Base-by-base conservation (phyloP, 208 protist species). In the Naegleria fowleri region DNA sequence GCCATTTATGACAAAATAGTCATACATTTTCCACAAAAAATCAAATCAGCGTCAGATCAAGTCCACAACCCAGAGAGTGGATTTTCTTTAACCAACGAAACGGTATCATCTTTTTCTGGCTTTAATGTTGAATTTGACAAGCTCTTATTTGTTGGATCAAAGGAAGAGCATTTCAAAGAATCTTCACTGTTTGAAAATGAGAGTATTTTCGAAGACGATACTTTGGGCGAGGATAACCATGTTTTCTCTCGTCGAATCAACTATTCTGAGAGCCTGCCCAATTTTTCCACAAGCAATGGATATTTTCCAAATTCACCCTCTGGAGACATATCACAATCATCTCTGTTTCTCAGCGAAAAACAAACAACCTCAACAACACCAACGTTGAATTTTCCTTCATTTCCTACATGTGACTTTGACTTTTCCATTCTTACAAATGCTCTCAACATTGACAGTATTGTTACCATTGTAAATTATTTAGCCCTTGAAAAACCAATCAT, bases 91-190 rank as follows among this genome's bases (percentile, higher is more conserved):
- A 36, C 9, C 0, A 79, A 79, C n/a, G 67, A 79, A 79, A 0
- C 19, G 55, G 5, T 7, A 48, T 48, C 43, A 48, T 48, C 43
- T 7, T 48, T 48, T 48, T 16, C 13, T n/a, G 25, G 16, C 16
- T n/a, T n/a, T 75, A 79, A 79, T 36, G 67, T 79, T 25, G 67
- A 79, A 36, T 79, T 79, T 79, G 67, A 79, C 29, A 79, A 79
- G 29, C 19, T 36, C 6, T 33, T 79, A 25, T 79, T 79, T 79
- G 9, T 79, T 25, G 67, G 67, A 25, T 13, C 16, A 36, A 36
- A 29, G 9, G 67, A 79, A 36, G 67, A 79, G 9, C 67, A 79
- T 1, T 79, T 79, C 25, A 79, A 79, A 79, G 67, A 79, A 33
- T 7, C 16, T 48, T 48, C 43, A 48, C 43, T 48, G 5, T 48